These are phyloP conservation scores for Avena sativa DNA, from an alignment of 176 grass and related monocot genomes.

Conservation along the genomic window DNA sequence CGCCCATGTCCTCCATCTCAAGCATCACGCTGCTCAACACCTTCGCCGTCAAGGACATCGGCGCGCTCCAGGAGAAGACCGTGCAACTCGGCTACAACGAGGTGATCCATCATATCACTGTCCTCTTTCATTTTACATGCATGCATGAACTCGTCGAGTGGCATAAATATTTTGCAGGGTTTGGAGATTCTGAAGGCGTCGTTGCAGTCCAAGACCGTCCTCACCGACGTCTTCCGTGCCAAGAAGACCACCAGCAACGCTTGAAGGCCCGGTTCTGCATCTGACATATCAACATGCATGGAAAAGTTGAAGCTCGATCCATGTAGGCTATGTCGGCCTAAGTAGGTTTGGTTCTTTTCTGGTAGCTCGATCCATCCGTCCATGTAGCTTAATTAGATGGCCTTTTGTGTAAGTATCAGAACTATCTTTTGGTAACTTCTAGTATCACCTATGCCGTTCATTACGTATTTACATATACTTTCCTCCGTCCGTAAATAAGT, in stretches of 20 bases:
- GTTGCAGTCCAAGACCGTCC: conserved; percentile 12
- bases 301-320: not conserved
- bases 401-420: too few species aligned
- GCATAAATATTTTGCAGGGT: too few species aligned
- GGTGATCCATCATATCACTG: not conserved
- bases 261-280: not conserved
- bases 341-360: not conserved
- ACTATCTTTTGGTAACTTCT: too few species aligned
- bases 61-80: not conserved
- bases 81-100: not conserved
- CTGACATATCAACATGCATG: not conserved
- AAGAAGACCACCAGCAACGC: not conserved
- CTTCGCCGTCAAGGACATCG: not conserved
- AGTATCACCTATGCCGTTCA: too few species aligned
- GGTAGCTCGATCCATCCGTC: too few species aligned
- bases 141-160: too few species aligned
- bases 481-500: too few species aligned
- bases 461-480: too few species aligned
- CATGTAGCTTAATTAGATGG: too few species aligned
- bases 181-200: not conserved
- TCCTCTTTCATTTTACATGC: too few species aligned
- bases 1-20: not conserved
- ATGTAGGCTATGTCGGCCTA: not conserved
- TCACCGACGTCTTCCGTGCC: not conserved
- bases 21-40: not conserved